Evolutionary conservation across 2,329 filamentous ascomycete species (phyloP).

Genomic region (Botrytis deweyae): DNA sequence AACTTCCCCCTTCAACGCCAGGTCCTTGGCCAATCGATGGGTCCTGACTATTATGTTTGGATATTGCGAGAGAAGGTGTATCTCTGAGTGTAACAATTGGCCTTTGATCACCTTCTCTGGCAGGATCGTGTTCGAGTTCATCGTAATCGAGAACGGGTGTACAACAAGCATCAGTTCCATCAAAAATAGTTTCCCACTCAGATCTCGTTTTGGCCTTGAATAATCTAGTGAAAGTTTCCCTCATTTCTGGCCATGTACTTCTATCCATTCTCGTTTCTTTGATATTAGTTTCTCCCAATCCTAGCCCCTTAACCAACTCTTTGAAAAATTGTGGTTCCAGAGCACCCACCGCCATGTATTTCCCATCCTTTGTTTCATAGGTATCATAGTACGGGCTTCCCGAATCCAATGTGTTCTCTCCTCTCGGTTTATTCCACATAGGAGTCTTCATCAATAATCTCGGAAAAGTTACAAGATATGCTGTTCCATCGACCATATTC

Average conservation of each 20-base stretch:
- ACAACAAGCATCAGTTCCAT: conserved; percentile 88
- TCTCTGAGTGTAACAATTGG: conserved; percentile 66
- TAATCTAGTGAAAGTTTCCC: conserved; percentile 54
- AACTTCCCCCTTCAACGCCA: conserved; percentile 66
- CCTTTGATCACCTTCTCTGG: conserved; percentile 66
- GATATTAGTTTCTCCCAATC: conserved; percentile 53
- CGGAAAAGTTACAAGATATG: conserved; percentile 76
- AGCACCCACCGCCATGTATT: conserved; percentile 84
- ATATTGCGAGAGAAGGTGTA: conserved; percentile 67
- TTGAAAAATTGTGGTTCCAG: conserved; percentile 85
- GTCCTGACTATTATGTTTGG: conserved; percentile 44
- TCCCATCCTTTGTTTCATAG: conserved; percentile 78
- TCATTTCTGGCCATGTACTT: conserved; percentile 66
- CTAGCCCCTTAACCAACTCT: conserved; percentile 65
- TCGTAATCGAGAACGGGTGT: conserved; percentile 78
- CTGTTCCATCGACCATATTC: conserved; percentile 92
- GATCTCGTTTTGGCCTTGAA: conserved; percentile 70
- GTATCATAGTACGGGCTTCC: conserved; percentile 88
- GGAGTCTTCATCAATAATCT: conserved; percentile 64
- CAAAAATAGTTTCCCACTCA: conserved; percentile 85
- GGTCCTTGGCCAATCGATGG: conserved; percentile 55
- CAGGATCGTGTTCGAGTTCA: conserved; percentile 60
- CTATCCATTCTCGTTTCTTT: conserved; percentile 58
- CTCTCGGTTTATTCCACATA: conserved; percentile 63
- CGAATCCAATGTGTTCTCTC: conserved; percentile 77